These are phyloP conservation scores for Lentithecium fluviatile DNA, from an alignment of 495 filamentous ascomycete genomes.

Conservation along the genomic window DNA sequence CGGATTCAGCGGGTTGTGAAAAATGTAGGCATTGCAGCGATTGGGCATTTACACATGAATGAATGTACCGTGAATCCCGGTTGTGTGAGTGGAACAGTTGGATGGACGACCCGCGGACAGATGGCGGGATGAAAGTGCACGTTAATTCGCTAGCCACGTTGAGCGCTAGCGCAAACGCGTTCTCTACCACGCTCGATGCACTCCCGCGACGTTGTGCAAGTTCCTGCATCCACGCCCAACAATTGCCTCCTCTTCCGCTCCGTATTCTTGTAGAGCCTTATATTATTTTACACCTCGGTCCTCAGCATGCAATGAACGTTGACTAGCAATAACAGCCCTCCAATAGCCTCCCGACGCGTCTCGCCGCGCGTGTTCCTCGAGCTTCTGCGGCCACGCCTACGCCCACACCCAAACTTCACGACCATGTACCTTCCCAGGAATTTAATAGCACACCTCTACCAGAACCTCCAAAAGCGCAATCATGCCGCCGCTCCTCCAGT, in stretches of 20 bases:
- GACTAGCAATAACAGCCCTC: background rate
- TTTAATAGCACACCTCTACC: constrained; percentile 86
- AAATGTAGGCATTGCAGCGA: too few species aligned
- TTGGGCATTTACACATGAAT: too few species aligned
- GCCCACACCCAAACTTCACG: constrained; percentile 1
- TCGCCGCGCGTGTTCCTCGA: constrained; percentile 12
- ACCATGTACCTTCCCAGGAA: constrained; percentile 91
- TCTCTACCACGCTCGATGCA: too few species aligned
- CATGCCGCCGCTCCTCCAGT: constrained; percentile 84
- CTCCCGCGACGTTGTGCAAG: too few species aligned
- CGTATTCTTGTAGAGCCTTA: background rate
- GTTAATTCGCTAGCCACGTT: too few species aligned
- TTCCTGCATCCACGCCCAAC: constrained; percentile 9
- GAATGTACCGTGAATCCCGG: too few species aligned
- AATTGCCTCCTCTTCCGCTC: constrained; percentile 17
- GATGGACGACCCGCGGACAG: too few species aligned
- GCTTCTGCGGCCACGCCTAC: background rate
- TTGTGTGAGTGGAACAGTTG: too few species aligned
- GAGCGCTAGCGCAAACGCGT: too few species aligned
- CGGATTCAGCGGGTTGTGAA: background rate
- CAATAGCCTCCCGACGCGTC: constrained; percentile 20
- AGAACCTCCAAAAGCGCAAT: constrained; percentile 74
- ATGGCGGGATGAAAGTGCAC: too few species aligned
- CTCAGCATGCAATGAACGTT: background rate
- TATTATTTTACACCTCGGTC: constrained; percentile 9